Evolutionary conservation across 2,329 filamentous ascomycete genomes (phyloP).

Genomic region (Aspergillus puulaauensis): DNA sequence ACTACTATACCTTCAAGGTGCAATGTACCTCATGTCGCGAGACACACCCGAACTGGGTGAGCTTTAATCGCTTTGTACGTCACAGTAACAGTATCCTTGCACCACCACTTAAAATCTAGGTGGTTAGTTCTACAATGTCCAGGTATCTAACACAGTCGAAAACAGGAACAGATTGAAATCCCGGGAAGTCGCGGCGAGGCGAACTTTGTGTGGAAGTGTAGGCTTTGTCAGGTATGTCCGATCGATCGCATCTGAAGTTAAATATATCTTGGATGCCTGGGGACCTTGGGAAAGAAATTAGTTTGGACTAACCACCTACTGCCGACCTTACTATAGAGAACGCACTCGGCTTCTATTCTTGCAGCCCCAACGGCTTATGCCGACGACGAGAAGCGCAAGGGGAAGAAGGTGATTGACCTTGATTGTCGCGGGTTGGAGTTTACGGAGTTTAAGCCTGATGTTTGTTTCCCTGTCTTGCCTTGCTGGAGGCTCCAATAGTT

Average conservation of each 20-base stretch:
- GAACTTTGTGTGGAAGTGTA: conserved; percentile 99
- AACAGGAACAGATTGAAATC: conserved; percentile 82
- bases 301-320: not conserved
- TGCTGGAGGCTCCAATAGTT: not conserved
- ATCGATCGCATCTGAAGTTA: not conserved
- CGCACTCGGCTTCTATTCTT: conserved; percentile 74
- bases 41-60: conserved; percentile 80
- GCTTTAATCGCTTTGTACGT: conserved; percentile 83
- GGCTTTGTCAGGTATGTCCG: conserved; percentile 80
- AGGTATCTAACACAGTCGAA: not conserved
- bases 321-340: conserved; percentile 29
- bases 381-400: conserved; percentile 55
- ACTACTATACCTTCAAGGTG: conserved; percentile 97
- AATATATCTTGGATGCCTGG: not conserved
- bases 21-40: conserved; percentile 98
- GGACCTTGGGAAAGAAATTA: not conserved
- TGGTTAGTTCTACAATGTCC: not conserved
- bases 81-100: conserved; percentile 1
- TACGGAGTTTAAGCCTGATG: conserved; percentile 84
- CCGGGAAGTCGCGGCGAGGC: conserved; percentile 92
- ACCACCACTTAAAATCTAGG: not conserved
- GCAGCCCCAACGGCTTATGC: conserved; percentile 69
- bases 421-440: conserved; percentile 96
- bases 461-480: conserved; percentile 41
- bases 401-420: conserved; percentile 79